These are phyloP conservation scores for Monilinia fructicola DNA, from an alignment of 2,329 filamentous ascomycete species.

Conservation along the genomic window DNA sequence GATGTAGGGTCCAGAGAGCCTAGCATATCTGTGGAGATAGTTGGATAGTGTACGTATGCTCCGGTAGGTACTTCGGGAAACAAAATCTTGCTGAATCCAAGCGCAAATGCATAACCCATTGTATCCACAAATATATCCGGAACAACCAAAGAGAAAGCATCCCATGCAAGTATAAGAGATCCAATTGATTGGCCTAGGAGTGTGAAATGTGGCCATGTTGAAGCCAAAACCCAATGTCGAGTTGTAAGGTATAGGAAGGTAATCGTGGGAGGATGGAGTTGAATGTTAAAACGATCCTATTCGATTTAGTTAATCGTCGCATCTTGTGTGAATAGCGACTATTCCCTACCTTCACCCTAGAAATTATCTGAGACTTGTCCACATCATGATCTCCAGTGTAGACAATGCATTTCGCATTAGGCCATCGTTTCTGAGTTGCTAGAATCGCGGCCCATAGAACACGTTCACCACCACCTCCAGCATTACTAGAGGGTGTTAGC, in stretches of 20 bases:
- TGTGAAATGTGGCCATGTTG: conserved; percentile 88
- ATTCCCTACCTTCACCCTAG: conserved; percentile 64
- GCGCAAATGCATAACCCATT: conserved; percentile 93
- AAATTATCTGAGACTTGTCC: conserved; percentile 75
- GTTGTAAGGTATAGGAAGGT: conserved; percentile 90
- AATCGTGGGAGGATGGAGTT: conserved; percentile 77
- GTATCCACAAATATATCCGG: conserved; percentile 96
- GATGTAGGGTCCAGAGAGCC: conserved; percentile 69
- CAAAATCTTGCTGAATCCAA: conserved; percentile 78
- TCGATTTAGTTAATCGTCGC: conserved; percentile 18
- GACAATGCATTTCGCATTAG: conserved; percentile 82
- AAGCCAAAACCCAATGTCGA: conserved; percentile 79
- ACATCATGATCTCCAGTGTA: conserved; percentile 95
- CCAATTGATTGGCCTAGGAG: conserved; percentile 91
- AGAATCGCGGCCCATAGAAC: conserved; percentile 95
- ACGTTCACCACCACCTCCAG: conserved; percentile 90
- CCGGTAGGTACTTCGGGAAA: conserved; percentile 80
- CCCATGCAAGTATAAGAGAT: conserved; percentile 82
- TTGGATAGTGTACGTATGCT: conserved; percentile 97
- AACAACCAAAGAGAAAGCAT: conserved; percentile 87
- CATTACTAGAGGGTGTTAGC: conserved; percentile 62
- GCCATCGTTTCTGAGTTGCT: conserved; percentile 86
- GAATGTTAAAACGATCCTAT: conserved; percentile 86
- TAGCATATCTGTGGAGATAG: conserved; percentile 98
- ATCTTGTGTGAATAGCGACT: not conserved